Evolutionary conservation across 1,284 basidiomycete genomes (phyloP), one percentile per base, ranked within the genome.

Genomic region (Trichosporon asahii): DNA sequence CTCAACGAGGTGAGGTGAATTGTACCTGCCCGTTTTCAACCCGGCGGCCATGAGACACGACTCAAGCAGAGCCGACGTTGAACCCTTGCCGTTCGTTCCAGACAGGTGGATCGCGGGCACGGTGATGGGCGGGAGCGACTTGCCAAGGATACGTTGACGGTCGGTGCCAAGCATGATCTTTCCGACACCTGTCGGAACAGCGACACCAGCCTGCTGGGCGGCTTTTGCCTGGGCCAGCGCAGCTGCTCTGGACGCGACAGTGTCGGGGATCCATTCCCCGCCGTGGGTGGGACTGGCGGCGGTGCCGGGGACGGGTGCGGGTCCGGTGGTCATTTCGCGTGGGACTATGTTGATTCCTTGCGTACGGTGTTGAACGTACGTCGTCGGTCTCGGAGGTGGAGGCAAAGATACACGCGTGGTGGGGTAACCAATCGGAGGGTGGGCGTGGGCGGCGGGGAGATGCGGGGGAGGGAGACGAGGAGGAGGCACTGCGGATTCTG

Each of bases 11-110:
- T 98, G 95, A 0, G 97, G 97, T 74, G 90, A 93, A 83, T 96
- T 98, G 87, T 94, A 99, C 35, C 92, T 87, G 3, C 92, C 96
- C 2, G 93, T 88, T 15, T 86, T 85, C 65, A 91, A 76, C 0
- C 85, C 85, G 0, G 90, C 87, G 11, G 85, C 80, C 1, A 79
- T 79, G 15, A 98, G 84, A 73, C 94, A 90, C 21, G 91, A 91
- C 3, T 93, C 89, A 14, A 98, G 84, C 66, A 95, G 86, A 1
- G 91, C 90, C 8, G 93, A 90, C 11, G 95, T 93, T 71, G 91
- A 95, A 31, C 97, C 97, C 83, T 99, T 99, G 33, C 96, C 96
- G 83, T 99, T 99, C 0, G 97, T 99, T 0, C 97, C 96, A 3
- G 94, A 90, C 66, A 99, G 88, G 79, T 99, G 97, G 46, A 95